Conservation (phyloP, 805 yeast genomes). For the Cyberlindnera petersonii region DNA sequence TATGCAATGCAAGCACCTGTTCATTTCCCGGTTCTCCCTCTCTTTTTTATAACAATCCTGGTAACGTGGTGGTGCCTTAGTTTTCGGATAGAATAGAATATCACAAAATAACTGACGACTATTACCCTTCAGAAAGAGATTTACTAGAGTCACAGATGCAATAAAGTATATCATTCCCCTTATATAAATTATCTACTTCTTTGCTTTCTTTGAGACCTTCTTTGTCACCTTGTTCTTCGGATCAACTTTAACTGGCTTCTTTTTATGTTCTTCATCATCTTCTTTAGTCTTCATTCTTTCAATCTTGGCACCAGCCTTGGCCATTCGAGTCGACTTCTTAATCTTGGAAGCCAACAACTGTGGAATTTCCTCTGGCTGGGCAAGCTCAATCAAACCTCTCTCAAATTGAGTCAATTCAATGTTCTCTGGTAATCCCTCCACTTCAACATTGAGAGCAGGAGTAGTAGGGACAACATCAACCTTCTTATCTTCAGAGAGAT, state of each 20-base stretch:
- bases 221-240: slow-evolving; percentile 17
- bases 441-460: too few species aligned
- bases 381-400: slow-evolving; percentile 78
- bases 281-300: slow-evolving; percentile 13
- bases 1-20: too few species aligned
- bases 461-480: slow-evolving; percentile 2
- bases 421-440: slow-evolving; percentile 35
- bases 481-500: slow-evolving; percentile 15
- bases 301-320: slow-evolving; percentile 17
- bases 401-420: slow-evolving; percentile 59
- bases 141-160: too few species aligned
- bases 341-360: slow-evolving; percentile 58
- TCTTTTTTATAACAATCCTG: too few species aligned
- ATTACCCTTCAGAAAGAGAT: too few species aligned
- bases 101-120: too few species aligned
- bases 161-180: too few species aligned
- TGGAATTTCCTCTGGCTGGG: slow-evolving; percentile 64
- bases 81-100: too few species aligned
- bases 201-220: slow-evolving; percentile 12
- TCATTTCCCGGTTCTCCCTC: too few species aligned
- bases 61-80: too few species aligned
- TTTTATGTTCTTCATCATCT: slow-evolving; percentile 5
- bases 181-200: too few species aligned
- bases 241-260: slow-evolving; percentile 10
- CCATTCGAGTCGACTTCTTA: slow-evolving; percentile 35